Evolutionary conservation across 2,329 filamentous ascomycete genomes (phyloP), one percentile per base, ranked within the genome.

Genomic region (Berkeleyomyces rouxiae): DNA sequence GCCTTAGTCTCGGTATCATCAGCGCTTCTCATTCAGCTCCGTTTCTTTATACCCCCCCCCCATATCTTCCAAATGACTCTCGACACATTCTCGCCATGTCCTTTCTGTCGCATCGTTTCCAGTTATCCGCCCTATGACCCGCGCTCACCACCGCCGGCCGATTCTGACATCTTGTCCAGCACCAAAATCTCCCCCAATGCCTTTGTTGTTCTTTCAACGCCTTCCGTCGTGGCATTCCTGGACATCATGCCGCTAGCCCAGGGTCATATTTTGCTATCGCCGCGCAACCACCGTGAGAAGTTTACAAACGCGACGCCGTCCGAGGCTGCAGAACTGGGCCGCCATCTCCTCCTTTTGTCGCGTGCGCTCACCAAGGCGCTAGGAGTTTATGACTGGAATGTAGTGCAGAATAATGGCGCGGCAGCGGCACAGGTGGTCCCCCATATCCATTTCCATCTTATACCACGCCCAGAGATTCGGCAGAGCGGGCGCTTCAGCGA

Each of bases 391-490:
- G 91, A 96, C 74, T 97, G 92, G 87, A 99, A 99, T 73, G 84
- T 97, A 39, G 89, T 97, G 62, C 92, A 97, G 76, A 97, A 97
- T 72, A 97, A 96, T 68, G 90, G 92, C 13, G 85, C 85, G 3
- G 83, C 90, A 40, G 92, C 92, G 1, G 90, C 90, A 1, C 92
- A 97, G 75, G 90, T 96, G 13, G 90, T 97, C 1, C 87, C 87
- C 31, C 92, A 97, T 72, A 86, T 95, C 58, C 92, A 99, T 73
- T 97, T 95, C 72, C 93, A 99, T 69, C 81, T 97, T 61, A 95
- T 99, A 42, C 92, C 92, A 0, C 77, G 92, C 44, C 90, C 91
- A 0, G 83, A 87, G 74, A 81, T 80, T 64, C 77, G 76, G 67
- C 80, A 75, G 57, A 79, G 76, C 67, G 78, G 76, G 5, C 71